These are phyloP conservation scores for Onygenales sp. DNA, from an alignment of 2,329 filamentous ascomycete species.

Conservation along the genomic window DNA sequence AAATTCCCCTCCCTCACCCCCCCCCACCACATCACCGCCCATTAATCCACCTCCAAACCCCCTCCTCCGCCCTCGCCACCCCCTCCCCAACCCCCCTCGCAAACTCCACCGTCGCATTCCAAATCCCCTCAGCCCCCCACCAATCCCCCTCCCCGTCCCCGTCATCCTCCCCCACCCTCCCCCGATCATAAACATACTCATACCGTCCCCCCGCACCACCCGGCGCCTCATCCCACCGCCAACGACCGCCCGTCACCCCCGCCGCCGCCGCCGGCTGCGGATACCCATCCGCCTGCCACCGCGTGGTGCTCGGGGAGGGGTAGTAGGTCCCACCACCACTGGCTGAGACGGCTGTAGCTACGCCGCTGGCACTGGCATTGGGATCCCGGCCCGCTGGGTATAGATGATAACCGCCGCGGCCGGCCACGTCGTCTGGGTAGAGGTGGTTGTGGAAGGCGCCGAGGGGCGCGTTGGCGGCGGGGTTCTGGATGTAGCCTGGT, in stretches of 20 bases:
- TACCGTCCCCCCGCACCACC: constrained; percentile 10
- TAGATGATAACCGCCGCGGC: not conserved
- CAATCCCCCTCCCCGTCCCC: constrained; percentile 48
- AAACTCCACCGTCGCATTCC: constrained; percentile 18
- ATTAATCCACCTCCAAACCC: constrained; percentile 32
- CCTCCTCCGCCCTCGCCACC: constrained; percentile 40
- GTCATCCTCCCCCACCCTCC: constrained; percentile 41
- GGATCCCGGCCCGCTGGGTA: not conserved
- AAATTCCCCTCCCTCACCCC: not conserved
- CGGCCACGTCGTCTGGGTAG: not conserved
- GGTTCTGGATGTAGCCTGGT: constrained; percentile 23
- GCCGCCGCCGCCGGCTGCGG: not conserved
- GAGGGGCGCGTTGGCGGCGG: constrained; percentile 6
- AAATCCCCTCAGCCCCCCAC: constrained; percentile 17
- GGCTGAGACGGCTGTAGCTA: not conserved
- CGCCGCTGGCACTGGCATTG: not conserved
- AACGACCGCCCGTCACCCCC: not conserved
- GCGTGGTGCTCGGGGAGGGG: not conserved
- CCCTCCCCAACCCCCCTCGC: constrained; percentile 16
- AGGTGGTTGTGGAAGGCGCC: not conserved
- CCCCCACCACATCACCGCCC: constrained; percentile 12
- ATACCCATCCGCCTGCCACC: too few relatives aligned
- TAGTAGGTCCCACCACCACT: not conserved
- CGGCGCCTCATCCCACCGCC: constrained; percentile 10
- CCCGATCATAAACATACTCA: constrained; percentile 7